phyloP scores from a whole-genome alignment of 257 asterid species.

The Thymus mandschuricus region DNA sequence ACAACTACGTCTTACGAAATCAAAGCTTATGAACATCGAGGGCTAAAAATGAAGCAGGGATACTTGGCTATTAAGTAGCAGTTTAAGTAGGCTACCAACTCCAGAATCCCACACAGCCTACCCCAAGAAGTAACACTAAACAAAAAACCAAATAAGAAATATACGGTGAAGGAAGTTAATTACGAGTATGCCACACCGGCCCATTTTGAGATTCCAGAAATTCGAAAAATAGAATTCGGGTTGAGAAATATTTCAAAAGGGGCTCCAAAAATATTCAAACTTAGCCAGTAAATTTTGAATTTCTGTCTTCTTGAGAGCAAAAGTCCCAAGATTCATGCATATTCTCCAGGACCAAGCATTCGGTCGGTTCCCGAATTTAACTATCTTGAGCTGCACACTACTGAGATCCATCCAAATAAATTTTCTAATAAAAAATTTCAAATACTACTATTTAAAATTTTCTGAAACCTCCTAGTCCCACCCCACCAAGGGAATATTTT shows the following conservation, averaged over 20 bases:
- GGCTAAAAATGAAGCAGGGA: neutral
- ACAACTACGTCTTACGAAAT: neutral
- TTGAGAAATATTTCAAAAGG: neutral
- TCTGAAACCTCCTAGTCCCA: neutral
- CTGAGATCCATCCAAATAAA: slow-evolving; percentile 33
- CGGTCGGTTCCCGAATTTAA: slow-evolving; percentile 1
- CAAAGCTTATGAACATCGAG: neutral
- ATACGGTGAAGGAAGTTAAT: no score
- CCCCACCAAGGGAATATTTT: slow-evolving; percentile 46
- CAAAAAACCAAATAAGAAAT: no score
- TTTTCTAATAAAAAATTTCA: slow-evolving; percentile 26
- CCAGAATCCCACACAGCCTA: neutral
- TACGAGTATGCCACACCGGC: no score
- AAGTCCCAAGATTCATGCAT: slow-evolving; percentile 16
- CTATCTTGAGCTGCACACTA: slow-evolving; percentile 31
- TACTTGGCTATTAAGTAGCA: slow-evolving; percentile 13
- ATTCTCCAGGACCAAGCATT: neutral
- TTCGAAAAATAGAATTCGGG: no score
- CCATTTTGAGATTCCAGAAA: no score
- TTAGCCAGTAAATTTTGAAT: slow-evolving; percentile 14
- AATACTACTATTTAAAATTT: neutral
- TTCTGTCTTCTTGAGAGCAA: slow-evolving; percentile 9
- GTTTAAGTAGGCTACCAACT: slow-evolving; percentile 10
- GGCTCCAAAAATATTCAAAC: slow-evolving; percentile 8
- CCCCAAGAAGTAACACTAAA: neutral